Conservation (phyloP, 1,284 basidiomycete genomes). For the Cutaneotrichosporon sp. region DNA sequence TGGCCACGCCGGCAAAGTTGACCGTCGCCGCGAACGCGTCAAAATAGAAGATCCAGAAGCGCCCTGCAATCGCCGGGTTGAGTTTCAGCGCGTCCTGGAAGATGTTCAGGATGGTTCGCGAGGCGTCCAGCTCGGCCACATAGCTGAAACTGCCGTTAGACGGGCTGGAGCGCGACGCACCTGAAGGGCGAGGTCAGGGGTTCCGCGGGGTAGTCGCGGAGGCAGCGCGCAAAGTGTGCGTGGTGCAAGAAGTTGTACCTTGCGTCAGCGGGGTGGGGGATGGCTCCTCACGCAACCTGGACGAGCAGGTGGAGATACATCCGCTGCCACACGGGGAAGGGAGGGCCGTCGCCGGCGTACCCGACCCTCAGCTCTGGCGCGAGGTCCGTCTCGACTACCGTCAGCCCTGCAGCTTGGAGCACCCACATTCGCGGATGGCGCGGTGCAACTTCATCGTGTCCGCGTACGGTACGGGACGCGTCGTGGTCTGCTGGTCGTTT, state of each 20-base stretch:
- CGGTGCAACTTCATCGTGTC: slow-evolving; percentile 15
- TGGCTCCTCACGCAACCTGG: too few relatives aligned
- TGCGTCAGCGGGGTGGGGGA: too few relatives aligned
- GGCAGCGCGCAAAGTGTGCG: slow-evolving; percentile 15
- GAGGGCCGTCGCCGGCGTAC: not conserved
- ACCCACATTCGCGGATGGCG: slow-evolving; percentile 4
- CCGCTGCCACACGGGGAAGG: slow-evolving; percentile 11
- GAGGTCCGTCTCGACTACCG: too few relatives aligned
- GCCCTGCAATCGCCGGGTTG: not conserved
- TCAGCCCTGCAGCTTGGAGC: too few relatives aligned
- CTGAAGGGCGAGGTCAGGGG: slow-evolving; percentile 14
- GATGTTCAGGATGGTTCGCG: slow-evolving; percentile 15
- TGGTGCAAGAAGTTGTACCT: slow-evolving; percentile 21
- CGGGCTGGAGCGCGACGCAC: too few relatives aligned
- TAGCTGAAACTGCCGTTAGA: too few relatives aligned
- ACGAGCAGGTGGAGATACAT: slow-evolving; percentile 14
- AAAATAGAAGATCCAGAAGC: slow-evolving; percentile 24
- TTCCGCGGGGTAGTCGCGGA: slow-evolving; percentile 8
- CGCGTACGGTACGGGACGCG: slow-evolving; percentile 4
- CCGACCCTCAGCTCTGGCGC: not conserved
- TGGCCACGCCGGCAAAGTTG: slow-evolving; percentile 21
- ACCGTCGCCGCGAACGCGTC: slow-evolving; percentile 22
- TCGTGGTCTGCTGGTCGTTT: slow-evolving; percentile 19
- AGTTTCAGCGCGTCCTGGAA: slow-evolving; percentile 15
- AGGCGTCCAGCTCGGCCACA: slow-evolving; percentile 22